Conservation (phyloP, 2,329 filamentous ascomycete species). For the Pleurostoma richardsiae region DNA sequence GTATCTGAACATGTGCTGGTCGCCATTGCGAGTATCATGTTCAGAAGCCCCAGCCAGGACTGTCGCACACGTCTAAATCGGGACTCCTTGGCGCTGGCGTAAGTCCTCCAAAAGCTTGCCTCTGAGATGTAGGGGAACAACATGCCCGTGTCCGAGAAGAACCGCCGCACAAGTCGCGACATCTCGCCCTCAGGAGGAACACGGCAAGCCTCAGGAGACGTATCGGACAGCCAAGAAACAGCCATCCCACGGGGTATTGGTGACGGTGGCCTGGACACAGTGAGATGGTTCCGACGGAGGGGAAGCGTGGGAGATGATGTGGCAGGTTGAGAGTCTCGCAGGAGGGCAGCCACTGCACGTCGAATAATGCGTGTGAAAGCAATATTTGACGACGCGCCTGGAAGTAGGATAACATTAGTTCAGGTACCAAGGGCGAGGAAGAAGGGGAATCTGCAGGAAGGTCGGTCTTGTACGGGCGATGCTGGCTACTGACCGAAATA, state of each 20-base stretch:
- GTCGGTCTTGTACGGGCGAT: background rate
- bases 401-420: background rate
- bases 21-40: slow-evolving; percentile 44
- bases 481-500: slow-evolving; percentile 12
- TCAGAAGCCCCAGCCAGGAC: slow-evolving; percentile 46
- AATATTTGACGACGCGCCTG: slow-evolving; percentile 17
- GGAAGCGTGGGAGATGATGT: background rate
- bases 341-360: slow-evolving; percentile 6
- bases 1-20: slow-evolving; percentile 24
- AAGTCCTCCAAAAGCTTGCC: slow-evolving; percentile 10
- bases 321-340: background rate
- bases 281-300: background rate
- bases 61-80: slow-evolving; percentile 27
- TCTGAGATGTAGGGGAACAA: slow-evolving; percentile 15
- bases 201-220: background rate
- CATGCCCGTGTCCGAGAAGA: slow-evolving; percentile 13
- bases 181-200: slow-evolving; percentile 10
- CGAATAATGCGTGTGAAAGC: slow-evolving; percentile 16
- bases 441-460: background rate
- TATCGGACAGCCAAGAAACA: too few species aligned
- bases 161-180: slow-evolving; percentile 6
- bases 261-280: background rate
- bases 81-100: slow-evolving; percentile 6
- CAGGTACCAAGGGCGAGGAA: background rate
- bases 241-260: background rate